Evolutionary conservation across 2,329 filamentous ascomycete genomes (phyloP), one percentile per base, ranked within the genome.

Genomic region (Penicillium sp.): DNA sequence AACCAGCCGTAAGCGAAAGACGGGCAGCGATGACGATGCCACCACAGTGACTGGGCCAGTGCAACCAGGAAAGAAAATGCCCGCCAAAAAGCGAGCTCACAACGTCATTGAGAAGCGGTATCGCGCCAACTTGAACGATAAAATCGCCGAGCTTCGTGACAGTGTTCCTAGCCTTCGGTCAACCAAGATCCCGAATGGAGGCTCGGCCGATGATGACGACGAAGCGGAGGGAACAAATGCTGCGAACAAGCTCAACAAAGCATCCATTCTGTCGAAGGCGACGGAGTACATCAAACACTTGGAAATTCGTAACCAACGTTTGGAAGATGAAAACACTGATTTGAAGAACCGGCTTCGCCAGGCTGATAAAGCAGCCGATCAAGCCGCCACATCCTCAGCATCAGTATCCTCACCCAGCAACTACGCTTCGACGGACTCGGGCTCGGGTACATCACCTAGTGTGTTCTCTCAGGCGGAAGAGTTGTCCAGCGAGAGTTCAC

Each of bases 71-170:
- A 75, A 87, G 12, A 80, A 84, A 81, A 62, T 83, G 79, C 64
- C 86, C 81, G 66, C 79, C 68, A 97, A 96, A 81, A 97, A 97
- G 81, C 95, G 92, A 31, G 91, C 93, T 2, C 93, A 97, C 76
- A 97, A 97, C 74, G 94, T 97, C 82, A 97, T 97, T 60, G 93
- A 97, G 77, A 97, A 97, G 81, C 82, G 93, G 62, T 97, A 97
- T 74, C 87, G 93, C 66, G 96, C 90, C 51, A 97, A 97, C 69
- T 81, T 97, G 55, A 97, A 97, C 69, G 93, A 97, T 71, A 97
- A 97, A 78, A 97, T 97, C 66, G 89, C 91, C 43, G 91, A 92
- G 56, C 78, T 97, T 59, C 84, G 92, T 65, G 91, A 97, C 72
- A 96, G 91, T 68, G 91, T 97, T 14, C 93, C 93, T 2, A 95